phyloP scores from a whole-genome alignment of 2,329 filamentous ascomycete genomes.

The Eutypa lata region DNA sequence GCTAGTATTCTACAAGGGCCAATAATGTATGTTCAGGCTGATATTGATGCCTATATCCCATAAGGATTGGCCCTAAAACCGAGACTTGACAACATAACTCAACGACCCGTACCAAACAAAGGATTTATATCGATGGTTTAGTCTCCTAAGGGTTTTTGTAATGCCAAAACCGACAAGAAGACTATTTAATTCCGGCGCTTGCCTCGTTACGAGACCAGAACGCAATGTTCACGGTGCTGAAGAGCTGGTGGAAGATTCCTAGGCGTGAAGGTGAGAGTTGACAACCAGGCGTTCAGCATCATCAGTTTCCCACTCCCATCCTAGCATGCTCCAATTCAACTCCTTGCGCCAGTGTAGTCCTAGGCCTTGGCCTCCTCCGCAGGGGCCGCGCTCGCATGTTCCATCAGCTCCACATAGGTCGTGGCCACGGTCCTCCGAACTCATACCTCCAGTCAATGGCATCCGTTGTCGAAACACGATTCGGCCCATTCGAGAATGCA shows the following conservation, averaged over 20 bases:
- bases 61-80: too few species aligned
- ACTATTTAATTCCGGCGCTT: constrained; percentile 50
- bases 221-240: constrained; percentile 17
- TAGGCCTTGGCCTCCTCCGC: constrained; percentile 56
- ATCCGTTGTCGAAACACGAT: constrained; percentile 80
- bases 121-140: not conserved
- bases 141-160: constrained; percentile 13
- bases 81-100: not conserved
- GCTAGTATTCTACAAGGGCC: too few species aligned
- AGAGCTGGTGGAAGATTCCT: constrained; percentile 31
- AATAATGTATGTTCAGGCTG: too few species aligned
- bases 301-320: constrained; percentile 69
- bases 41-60: too few species aligned
- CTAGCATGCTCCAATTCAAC: constrained; percentile 81
- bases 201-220: constrained; percentile 30
- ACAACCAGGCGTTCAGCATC: constrained; percentile 36
- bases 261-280: constrained; percentile 48
- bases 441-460: constrained; percentile 77
- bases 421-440: constrained; percentile 65
- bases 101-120: not conserved
- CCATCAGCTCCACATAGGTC: constrained; percentile 28
- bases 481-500: constrained; percentile 88
- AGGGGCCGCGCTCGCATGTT: constrained; percentile 30
- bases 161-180: constrained; percentile 37
- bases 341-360: constrained; percentile 71